These are phyloP conservation scores for Nepenthes mirabilis DNA, from an alignment of 148 eudicot species.

Conservation along the genomic window DNA sequence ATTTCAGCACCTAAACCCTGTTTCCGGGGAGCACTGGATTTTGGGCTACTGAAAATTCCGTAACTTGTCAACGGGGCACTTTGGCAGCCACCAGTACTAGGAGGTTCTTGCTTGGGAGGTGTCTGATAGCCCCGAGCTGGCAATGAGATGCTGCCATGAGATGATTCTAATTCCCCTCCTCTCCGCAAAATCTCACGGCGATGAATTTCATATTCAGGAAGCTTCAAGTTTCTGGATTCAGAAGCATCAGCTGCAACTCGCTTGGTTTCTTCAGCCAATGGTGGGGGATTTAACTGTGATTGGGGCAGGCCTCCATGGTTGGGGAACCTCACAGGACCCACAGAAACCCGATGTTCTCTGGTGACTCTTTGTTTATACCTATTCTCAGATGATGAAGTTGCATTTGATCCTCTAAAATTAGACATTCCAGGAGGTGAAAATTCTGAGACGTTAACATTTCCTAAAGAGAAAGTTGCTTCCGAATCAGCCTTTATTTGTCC, in stretches of 20 bases:
- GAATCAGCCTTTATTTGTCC: conserved; percentile 3
- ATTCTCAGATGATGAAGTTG: conserved; percentile 16
- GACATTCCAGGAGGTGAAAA: conserved; percentile 3
- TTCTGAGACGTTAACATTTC: conserved; percentile 2
- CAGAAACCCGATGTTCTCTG: conserved; percentile 7
- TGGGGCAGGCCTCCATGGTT: conserved; percentile 10
- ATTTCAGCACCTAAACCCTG: neutral
- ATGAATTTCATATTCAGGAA: neutral
- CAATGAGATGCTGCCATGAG: conserved; percentile 5
- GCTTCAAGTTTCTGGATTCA: neutral
- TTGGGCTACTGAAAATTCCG: conserved; percentile 27
- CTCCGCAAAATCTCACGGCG: conserved; percentile 2
- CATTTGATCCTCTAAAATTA: conserved; percentile 11
- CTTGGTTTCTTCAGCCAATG: conserved; percentile 4
- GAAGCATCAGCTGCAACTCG: conserved; percentile 6
- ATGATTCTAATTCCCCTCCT: conserved; percentile 1
- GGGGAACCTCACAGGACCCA: conserved; percentile 11
- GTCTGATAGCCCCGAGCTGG: neutral
- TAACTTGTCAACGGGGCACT: conserved; percentile 12
- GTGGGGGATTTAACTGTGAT: neutral
- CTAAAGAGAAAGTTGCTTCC: neutral
- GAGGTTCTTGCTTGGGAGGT: conserved; percentile 6
- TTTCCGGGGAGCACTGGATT: neutral
- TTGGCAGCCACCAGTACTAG: conserved; percentile 3
- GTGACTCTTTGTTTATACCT: conserved; percentile 27